phyloP scores from a whole-genome alignment of 441 rosid species.

The Pelargonium myrrhifolium region DNA sequence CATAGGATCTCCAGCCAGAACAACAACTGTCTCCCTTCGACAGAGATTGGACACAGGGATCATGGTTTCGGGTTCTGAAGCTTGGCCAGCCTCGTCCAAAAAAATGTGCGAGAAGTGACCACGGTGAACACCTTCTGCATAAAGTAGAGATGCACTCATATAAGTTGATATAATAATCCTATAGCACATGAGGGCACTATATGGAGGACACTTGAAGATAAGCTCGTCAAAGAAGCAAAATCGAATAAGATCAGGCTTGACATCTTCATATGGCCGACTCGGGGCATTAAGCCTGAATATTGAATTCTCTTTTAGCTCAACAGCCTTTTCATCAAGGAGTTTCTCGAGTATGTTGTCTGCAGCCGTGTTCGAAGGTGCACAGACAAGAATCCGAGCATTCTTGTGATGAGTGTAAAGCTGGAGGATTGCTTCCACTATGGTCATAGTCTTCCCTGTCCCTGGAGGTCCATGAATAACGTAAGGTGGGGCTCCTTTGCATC shows the following conservation, averaged over 20 bases:
- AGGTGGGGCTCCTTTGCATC: slow-evolving; percentile 53
- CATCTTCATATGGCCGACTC: slow-evolving; percentile 46
- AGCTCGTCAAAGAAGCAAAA: slow-evolving; percentile 39
- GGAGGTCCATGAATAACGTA: slow-evolving; percentile 63
- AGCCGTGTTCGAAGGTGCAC: slow-evolving; percentile 65
- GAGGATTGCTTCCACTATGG: slow-evolving; percentile 47
- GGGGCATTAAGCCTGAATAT: slow-evolving; percentile 56
- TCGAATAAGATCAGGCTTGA: slow-evolving; percentile 28
- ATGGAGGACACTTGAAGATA: slow-evolving; percentile 48
- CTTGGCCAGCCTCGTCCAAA: slow-evolving; percentile 93
- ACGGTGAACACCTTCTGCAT: slow-evolving; percentile 45
- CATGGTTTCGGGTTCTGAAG: slow-evolving; percentile 93
- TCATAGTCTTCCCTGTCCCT: slow-evolving; percentile 58
- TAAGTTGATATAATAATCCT: slow-evolving; percentile 68
- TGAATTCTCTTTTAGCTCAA: slow-evolving; percentile 33
- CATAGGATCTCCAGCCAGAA: slow-evolving; percentile 92
- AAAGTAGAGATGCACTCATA: slow-evolving; percentile 64
- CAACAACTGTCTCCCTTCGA: slow-evolving; percentile 55
- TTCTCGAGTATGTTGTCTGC: slow-evolving; percentile 52
- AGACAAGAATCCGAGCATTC: slow-evolving; percentile 40
- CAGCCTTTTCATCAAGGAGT: slow-evolving; percentile 29
- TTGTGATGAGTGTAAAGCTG: slow-evolving; percentile 29
- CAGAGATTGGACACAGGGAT: slow-evolving; percentile 56
- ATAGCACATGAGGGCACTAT: slow-evolving; percentile 32
- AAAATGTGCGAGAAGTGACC: slow-evolving; percentile 84